These are phyloP conservation scores for Wickerhamiella bombiphila DNA, from an alignment of 805 yeast species.

Conservation along the genomic window DNA sequence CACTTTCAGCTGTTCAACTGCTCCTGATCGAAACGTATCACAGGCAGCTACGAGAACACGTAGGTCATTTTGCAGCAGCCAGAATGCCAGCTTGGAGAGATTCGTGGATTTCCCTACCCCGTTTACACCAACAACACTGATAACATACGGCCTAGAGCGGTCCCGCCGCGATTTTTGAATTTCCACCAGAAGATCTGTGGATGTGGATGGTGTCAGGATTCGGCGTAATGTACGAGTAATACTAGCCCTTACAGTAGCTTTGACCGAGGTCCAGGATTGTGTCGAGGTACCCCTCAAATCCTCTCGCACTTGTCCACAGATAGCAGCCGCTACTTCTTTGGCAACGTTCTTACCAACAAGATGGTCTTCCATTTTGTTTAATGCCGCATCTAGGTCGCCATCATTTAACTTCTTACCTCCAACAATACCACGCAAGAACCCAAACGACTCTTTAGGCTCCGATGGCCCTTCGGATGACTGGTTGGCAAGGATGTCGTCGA, in stretches of 20 bases:
- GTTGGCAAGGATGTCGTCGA: constrained; percentile 29
- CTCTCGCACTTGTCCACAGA: constrained; percentile 55
- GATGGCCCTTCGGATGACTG: constrained; percentile 9
- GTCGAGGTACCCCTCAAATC: constrained; percentile 61
- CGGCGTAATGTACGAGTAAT: constrained; percentile 47
- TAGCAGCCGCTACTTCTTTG: constrained; percentile 65
- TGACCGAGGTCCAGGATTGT: constrained; percentile 58
- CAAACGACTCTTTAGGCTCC: constrained; percentile 30
- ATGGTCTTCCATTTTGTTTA: constrained; percentile 56
- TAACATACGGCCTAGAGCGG: constrained; percentile 61
- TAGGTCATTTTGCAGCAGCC: constrained; percentile 83
- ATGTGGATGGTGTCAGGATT: constrained; percentile 80
- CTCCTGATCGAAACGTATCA: constrained; percentile 96
- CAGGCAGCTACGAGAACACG: constrained; percentile 87
- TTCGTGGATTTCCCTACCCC: constrained; percentile 98
- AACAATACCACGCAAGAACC: constrained; percentile 43
- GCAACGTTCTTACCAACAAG: constrained; percentile 79
- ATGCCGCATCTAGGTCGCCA: constrained; percentile 49
- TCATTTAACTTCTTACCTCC: constrained; percentile 57
- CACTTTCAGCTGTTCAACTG: constrained; percentile 92
- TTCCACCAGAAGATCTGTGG: constrained; percentile 73
- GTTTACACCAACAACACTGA: constrained; percentile 93
- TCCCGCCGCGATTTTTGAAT: constrained; percentile 37
- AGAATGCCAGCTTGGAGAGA: constrained; percentile 82
- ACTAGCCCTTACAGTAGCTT: constrained; percentile 47